Evolutionary conservation across 805 yeast genomes (phyloP), one percentile per base, ranked within the genome.

Genomic region (Saccharomycopsis sp.): DNA sequence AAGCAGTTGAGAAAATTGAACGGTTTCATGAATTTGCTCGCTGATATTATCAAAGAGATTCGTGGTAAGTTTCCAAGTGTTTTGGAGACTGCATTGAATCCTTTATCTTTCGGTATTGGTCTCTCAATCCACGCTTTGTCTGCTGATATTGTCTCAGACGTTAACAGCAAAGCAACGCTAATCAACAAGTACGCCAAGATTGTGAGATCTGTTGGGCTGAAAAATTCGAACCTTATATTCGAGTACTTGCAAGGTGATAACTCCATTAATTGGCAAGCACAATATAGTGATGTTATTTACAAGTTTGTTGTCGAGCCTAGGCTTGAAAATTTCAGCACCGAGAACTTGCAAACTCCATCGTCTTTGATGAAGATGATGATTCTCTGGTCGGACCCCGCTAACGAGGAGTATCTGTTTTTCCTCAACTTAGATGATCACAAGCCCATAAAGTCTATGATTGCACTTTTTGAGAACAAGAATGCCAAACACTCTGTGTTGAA

Each of bases 281-380:
- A 63, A 6, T 68, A 68, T 48, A 66, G 73, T 15, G 62, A 63
- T 10, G 50, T 59, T 2, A 71, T 92, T 9, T 80, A 72, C 52
- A 55, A 59, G 3, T 54, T 63, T 18, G 64, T 86, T 17, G 63
- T 89, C 10, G 52, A 57, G 16, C 87, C 94, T 5, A 72, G 94
- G 53, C 64, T 92, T 50, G 64, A 46, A 1, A 63, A 68, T 9
- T 89, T 89, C 58, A 80, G 80, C 3, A 69, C 62, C 30, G 95
- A 82, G 52, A 92, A 89, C 56, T 63, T 80, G 23, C 94, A 86
- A 54, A 86, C 81, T 52, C 79, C 89, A 0, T 86, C 96, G 0
- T 71, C 94, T 0, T 56, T 89, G 33, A 62, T 88, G 73, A 73
- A 67, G 42, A 55, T 86, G 7, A 70, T 89, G 52, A 59, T 74